Conservation (phyloP, 148 eudicot genomes). For the Mesembryanthemum crystallinum region DNA sequence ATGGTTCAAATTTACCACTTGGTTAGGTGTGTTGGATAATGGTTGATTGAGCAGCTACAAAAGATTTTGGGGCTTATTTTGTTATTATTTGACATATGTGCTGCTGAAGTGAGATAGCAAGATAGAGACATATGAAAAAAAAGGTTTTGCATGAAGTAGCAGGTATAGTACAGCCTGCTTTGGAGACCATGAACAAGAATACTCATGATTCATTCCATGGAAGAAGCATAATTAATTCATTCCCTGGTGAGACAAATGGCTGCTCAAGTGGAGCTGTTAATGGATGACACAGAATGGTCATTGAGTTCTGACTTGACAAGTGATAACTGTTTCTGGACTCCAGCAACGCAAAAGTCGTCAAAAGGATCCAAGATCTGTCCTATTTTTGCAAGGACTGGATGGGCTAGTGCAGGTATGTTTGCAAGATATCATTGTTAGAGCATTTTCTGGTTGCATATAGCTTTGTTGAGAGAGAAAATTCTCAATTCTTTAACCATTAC, state of each 20-base stretch:
- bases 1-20: slow-evolving; percentile 36
- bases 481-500: neutral
- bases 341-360: neutral
- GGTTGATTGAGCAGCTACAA: slow-evolving; percentile 40
- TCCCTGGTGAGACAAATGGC: slow-evolving; percentile 23
- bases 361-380: slow-evolving; percentile 13
- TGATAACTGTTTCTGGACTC: neutral
- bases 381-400: neutral
- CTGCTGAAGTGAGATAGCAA: slow-evolving; percentile 48
- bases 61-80: slow-evolving; percentile 48
- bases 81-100: slow-evolving; percentile 50
- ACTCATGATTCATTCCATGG: slow-evolving; percentile 13
- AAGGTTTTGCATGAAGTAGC: slow-evolving; percentile 39
- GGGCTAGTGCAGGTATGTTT: neutral
- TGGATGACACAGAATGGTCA: neutral
- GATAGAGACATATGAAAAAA: slow-evolving; percentile 40
- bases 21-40: slow-evolving; percentile 47
- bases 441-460: neutral
- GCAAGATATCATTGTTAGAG: neutral
- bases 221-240: slow-evolving; percentile 15
- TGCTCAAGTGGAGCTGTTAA: slow-evolving; percentile 18
- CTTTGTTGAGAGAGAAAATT: no score
- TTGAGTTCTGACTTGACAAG: neutral
- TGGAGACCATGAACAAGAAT: neutral
- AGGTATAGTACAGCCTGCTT: slow-evolving; percentile 34